Base-by-base conservation (phyloP, 257 asterid genomes). In the Knoxia roxburghii region DNA sequence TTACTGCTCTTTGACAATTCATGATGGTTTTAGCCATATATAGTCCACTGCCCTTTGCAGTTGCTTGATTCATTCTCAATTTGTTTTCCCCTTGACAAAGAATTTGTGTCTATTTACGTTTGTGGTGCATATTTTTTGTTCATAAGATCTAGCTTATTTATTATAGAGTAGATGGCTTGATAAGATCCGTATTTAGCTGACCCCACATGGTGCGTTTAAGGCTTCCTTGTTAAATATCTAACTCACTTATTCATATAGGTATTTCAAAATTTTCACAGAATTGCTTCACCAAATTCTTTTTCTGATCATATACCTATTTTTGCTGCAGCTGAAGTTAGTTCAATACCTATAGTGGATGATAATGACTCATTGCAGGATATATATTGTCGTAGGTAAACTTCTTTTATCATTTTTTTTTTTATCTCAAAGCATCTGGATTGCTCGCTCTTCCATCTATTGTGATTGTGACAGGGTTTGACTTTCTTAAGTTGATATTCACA, bases 321-420 rank as follows among this genome's bases (percentile, higher is more conserved):
- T 69, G n/a, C 45, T 61, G 72, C 84, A 87, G 95, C 89, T 69
- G 89, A 79, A 68, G 90, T 87, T 68, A 84, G 95, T 76, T 80
- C 95, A 64, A 75, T 87, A 72, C 95, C 95, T 27, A 81, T 87
- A 58, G 95, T 87, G 79, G 95, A 87, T 73, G 95, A 84, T 58
- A 83, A 79, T 69, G 91, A 87, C 61, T 85, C 95, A 41, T 75
- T 87, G 81, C 85, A 83, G 81, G 95, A 87, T 77, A 75, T 87
- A 27, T 87, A 87, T 74, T 81, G 83, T 72, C 84, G 95, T 71
- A 87, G 95, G 95, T 85, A 79, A 45, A 46, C 8, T 45, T 46
- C 29, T 46, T 32, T 64, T 27, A 21, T 64, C 43, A 64, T 39
- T 27, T 13, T 20, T 37, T 15, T 23, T 23, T 43, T 62, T n/a